These are phyloP conservation scores for Monosporascus ibericus DNA, from an alignment of 2,329 filamentous ascomycete genomes.

Conservation along the genomic window DNA sequence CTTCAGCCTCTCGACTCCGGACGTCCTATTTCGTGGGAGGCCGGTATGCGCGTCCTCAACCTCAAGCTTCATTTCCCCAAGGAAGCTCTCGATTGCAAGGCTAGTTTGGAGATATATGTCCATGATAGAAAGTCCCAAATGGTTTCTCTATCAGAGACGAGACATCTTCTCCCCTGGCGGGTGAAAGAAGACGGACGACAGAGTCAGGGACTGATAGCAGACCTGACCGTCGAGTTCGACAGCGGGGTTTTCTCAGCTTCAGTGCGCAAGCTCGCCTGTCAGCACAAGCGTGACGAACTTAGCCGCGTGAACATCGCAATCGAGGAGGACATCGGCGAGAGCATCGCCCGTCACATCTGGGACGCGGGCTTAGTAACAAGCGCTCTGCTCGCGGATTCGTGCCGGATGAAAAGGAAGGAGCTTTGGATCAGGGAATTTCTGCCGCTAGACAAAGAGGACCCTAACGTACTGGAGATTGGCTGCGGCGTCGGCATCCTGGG, in stretches of 20 bases:
- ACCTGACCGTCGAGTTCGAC: conserved; percentile 1
- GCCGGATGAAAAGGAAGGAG: conserved; percentile 2
- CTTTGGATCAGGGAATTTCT: conserved; percentile 7
- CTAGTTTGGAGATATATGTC: neutral
- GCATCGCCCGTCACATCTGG: conserved; percentile 55
- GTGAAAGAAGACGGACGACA: neutral
- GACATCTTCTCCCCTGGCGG: neutral
- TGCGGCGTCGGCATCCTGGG: conserved; percentile 52
- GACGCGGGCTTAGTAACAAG: conserved; percentile 47
- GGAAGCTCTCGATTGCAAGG: neutral
- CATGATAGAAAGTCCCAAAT: neutral
- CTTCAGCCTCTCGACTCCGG: conserved; percentile 8
- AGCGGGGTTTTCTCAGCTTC: neutral
- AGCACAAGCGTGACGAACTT: conserved; percentile 26
- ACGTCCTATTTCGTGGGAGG: conserved; percentile 14
- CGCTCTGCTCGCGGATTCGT: conserved; percentile 26
- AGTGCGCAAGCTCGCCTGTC: neutral
- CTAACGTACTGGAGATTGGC: conserved; percentile 49
- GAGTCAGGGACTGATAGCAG: conserved; percentile 1
- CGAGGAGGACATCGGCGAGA: conserved; percentile 53
- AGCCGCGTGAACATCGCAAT: conserved; percentile 30
- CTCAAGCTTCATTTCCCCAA: conserved; percentile 12
- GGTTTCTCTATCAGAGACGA: neutral
- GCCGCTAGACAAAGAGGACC: conserved; percentile 9
- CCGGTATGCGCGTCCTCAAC: conserved; percentile 36